Evolutionary conservation across 2,329 filamentous ascomycete genomes (phyloP), one percentile per base, ranked within the genome.

Genomic region (Penicillium thymicola): DNA sequence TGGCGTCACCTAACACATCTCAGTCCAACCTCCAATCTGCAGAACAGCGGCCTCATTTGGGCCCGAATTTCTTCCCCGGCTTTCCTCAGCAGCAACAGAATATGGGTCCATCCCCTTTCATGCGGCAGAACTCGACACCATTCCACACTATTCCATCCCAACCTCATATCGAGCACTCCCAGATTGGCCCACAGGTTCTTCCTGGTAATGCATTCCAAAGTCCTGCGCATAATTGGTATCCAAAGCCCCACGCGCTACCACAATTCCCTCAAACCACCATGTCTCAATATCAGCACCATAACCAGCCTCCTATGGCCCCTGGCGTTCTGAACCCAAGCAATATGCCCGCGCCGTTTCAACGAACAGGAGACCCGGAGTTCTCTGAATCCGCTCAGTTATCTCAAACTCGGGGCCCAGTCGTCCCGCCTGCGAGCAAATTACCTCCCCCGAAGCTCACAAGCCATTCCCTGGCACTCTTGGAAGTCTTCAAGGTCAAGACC

Each of bases 391-490:
- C 72, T 23, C 73, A 70, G 32, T 59, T 63, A 32, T 60, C 69
- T 40, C 69, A 70, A 41, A 51, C 72, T 49, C 74, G 75, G 54
- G 75, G 75, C n/a, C 75, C 78, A 40, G 70, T 73, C 36, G 77
- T 81, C 30, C 85, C 84, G 2, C 78, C 81, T 34, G 82, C 84
- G 70, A 84, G 63, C 67, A 82, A 82, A 50, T 67, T 87, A 25
- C 84, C 85, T 16, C 76, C 80, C 38, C 83, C 83, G 7, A 82
- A 80, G 59, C 77, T 87, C 32, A 85, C 76, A 36, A 78, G 78
- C 13, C 84, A 87, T 67, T 78, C 82, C 1, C 75, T 82, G 56
- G 78, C 78, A n/a, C 69, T 87, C 34, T 72, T 88, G 47, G 83
- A 81, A 62, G 78, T 81, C 1, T 86, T 88, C 74, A 86, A 81